Base-by-base conservation (phyloP, 2,329 filamentous ascomycete species). In the Rhynchosporium agropyri region DNA sequence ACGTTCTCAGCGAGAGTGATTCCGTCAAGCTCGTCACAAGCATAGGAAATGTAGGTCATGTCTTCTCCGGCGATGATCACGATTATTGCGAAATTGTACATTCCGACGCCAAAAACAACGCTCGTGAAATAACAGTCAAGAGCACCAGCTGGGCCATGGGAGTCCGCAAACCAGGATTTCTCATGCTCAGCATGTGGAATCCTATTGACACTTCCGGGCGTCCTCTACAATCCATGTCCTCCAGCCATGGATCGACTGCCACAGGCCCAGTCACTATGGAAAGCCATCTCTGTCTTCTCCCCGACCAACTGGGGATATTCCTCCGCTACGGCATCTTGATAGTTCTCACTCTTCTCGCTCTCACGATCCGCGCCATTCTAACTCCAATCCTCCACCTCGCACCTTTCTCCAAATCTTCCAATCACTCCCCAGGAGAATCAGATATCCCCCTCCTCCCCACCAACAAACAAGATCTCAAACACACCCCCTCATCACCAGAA, bases 71-170 rank as follows among this genome's bases (percentile, higher is more conserved):
- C 10, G 95, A 99, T 71, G 95, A 99, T 73, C 95, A 99, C 78
- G 95, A 99, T 78, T 97, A 98, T 78, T 99, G 95, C 77, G 93
- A 97, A 72, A 79, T 98, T 6, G 82, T 88, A 0, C 95, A 99
- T 76, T 85, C 87, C 15, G 65, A 65, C 58, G 68, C 71, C 2
- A 82, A 85, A 20, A 85, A 88, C 63, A 87, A 87, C 66, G 79
- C 84, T 29, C 76, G 77, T 29, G 95, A 99, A 75, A 96, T 97
- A 67, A 99, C 95, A 0, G 92, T 98, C 70, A 99, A 99, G 79
- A 93, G 89, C 72, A 86, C 96, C 69, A 96, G 89, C 72, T 97
- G 94, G 92, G 92, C 92, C 20, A 98, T 98, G 95, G 93, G 95
- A 8, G 90, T 99, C 0, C 84, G 91, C 0, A 88, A 84, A 5